These are phyloP conservation scores for Corrigiola litoralis DNA, from an alignment of 179 eudicot species.

Conservation along the genomic window DNA sequence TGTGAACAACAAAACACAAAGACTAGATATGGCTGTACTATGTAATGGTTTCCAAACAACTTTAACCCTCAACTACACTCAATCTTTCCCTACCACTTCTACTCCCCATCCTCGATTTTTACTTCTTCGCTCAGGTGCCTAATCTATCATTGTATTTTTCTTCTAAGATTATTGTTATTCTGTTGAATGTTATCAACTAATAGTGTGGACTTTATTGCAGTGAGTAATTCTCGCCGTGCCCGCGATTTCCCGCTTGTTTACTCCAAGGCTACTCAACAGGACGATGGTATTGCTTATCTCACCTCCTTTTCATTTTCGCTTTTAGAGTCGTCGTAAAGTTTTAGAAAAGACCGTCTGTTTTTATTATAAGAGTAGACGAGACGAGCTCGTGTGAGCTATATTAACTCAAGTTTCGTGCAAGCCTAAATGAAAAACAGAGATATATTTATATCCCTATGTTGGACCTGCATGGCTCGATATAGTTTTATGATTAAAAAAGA, in stretches of 20 bases:
- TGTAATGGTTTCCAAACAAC: background rate
- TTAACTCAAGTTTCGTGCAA: no score
- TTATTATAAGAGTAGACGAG: no score
- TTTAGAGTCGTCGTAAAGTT: background rate
- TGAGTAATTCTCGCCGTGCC: constrained; percentile 6
- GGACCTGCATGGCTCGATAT: no score
- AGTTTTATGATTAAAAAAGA: no score
- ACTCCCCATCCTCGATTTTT: constrained; percentile 8
- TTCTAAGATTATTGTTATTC: no score
- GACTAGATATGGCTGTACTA: no score
- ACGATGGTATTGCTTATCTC: constrained; percentile 46
- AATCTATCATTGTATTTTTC: background rate
- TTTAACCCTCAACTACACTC: background rate
- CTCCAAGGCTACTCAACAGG: constrained; percentile 46
- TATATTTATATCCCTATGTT: no score
- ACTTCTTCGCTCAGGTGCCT: constrained; percentile 20
- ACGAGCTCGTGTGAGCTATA: no score
- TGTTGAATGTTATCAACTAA: background rate
- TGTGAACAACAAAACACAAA: no score
- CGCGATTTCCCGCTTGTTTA: constrained; percentile 20
- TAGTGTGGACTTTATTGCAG: no score
- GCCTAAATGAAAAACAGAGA: no score
- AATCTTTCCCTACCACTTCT: background rate
- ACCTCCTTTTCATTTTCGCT: constrained; percentile 25
- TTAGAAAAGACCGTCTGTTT: background rate